phyloP scores from a whole-genome alignment of 352 stramenopile genomes.

The Paralagenidium karlingii region DNA sequence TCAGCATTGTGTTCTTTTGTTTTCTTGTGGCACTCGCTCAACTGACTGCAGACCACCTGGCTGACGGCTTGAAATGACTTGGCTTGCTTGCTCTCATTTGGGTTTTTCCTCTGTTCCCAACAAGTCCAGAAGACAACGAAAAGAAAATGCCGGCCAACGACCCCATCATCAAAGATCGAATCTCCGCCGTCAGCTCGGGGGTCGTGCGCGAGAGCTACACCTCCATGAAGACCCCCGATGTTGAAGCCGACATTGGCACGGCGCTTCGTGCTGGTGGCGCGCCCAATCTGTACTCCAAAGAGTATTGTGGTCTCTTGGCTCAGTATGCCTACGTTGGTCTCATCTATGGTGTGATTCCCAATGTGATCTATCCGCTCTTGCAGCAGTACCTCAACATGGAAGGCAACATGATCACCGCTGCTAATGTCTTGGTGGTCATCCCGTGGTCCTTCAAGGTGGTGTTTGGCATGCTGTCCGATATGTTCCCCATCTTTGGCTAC shows the following conservation, averaged over 20 bases:
- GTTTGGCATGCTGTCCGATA: conserved; percentile 53
- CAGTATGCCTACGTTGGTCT: conserved; percentile 61
- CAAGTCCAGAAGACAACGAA: too few relatives aligned
- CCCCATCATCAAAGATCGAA: too few relatives aligned
- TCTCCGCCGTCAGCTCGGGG: too few relatives aligned
- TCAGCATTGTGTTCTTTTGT: too few relatives aligned
- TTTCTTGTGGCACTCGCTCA: too few relatives aligned
- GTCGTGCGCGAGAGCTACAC: too few relatives aligned
- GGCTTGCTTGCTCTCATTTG: too few relatives aligned
- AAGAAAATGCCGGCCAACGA: too few relatives aligned
- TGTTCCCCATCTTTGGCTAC: conserved; percentile 45
- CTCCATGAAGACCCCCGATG: too few relatives aligned
- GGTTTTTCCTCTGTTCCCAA: too few relatives aligned
- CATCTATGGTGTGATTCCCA: conserved; percentile 54
- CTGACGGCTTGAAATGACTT: too few relatives aligned
- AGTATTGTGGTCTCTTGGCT: conserved; percentile 39
- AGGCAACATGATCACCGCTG: conserved; percentile 40
- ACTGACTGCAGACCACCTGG: too few relatives aligned
- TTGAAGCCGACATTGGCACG: conserved; percentile 29
- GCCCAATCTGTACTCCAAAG: conserved; percentile 25
- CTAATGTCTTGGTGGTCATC: conserved; percentile 31
- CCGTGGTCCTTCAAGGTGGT: conserved; percentile 68
- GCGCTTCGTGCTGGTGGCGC: conserved; percentile 43
- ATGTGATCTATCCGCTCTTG: conserved; percentile 54
- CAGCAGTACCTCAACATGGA: conserved; percentile 60